phyloP scores from a whole-genome alignment of 2,329 filamentous ascomycete genomes.

The Fusarium avenaceum region DNA sequence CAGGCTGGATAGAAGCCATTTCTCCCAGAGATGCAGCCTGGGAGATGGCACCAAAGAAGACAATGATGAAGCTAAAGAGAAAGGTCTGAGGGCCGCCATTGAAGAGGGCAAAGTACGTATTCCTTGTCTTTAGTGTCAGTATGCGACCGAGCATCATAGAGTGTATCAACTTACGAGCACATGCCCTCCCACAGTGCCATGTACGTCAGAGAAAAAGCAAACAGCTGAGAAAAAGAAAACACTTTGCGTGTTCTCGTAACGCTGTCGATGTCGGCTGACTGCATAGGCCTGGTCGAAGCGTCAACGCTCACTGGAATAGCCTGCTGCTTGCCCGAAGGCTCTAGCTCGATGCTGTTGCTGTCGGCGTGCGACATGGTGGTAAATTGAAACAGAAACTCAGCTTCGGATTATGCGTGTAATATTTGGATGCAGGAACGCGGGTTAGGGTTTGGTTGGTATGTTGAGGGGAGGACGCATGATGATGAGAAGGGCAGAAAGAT shows the following conservation, averaged over 20 bases:
- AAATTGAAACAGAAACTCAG: background rate
- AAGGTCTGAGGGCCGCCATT: constrained; percentile 47
- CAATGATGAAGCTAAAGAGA: constrained; percentile 46
- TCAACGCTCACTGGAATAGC: constrained; percentile 28
- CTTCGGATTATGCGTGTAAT: constrained; percentile 6
- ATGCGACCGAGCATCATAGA: background rate
- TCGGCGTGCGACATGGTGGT: constrained; percentile 30
- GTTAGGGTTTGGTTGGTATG: background rate
- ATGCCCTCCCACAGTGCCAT: constrained; percentile 48
- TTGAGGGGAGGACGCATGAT: background rate
- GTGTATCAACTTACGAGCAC: constrained; percentile 39
- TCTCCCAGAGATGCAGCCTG: constrained; percentile 45
- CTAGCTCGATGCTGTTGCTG: constrained; percentile 39
- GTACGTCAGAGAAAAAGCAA: constrained; percentile 46
- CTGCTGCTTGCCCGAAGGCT: constrained; percentile 28
- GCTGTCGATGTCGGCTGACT: constrained; percentile 33
- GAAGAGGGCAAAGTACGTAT: constrained; percentile 47
- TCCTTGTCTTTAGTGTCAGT: constrained; percentile 27
- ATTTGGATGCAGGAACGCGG: constrained; percentile 14
- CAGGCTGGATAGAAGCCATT: constrained; percentile 47
- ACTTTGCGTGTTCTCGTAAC: constrained; percentile 45
- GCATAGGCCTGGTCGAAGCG: constrained; percentile 10
- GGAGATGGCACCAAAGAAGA: constrained; percentile 44
- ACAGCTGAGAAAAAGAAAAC: constrained; percentile 45
- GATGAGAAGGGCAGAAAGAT: constrained; percentile 4